Evolutionary conservation across 2,329 filamentous ascomycete species (phyloP).

Genomic region (Alternaria conjuncta): DNA sequence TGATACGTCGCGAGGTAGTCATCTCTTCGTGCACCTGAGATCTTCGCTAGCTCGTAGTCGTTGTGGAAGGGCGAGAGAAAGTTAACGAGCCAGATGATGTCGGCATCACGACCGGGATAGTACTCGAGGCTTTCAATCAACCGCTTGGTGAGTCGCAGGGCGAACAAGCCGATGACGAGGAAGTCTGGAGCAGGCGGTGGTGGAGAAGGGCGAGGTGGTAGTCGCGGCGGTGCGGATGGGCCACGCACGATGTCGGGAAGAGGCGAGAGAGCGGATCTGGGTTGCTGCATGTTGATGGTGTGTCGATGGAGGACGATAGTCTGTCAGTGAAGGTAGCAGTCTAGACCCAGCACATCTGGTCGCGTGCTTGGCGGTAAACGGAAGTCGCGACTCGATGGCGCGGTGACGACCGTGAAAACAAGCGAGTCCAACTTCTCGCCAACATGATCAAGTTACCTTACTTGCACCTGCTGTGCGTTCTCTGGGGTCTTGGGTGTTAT

Average conservation of each 20-base stretch:
- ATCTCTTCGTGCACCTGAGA: conserved; percentile 17
- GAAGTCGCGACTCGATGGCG: background rate
- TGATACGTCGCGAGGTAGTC: conserved; percentile 26
- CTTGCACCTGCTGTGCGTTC: background rate
- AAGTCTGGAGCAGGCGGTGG: conserved; percentile 11
- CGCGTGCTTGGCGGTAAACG: background rate
- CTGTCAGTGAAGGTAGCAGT: background rate
- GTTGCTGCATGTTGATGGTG: conserved; percentile 1
- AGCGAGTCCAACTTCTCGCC: too few species aligned
- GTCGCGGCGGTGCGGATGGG: background rate
- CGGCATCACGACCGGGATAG: conserved; percentile 18
- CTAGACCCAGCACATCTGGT: background rate
- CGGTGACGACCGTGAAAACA: background rate
- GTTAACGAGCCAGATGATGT: conserved; percentile 26
- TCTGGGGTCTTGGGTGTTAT: background rate
- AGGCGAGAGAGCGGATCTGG: background rate
- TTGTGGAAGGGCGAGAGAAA: conserved; percentile 24
- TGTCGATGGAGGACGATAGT: background rate
- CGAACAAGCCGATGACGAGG: conserved; percentile 35
- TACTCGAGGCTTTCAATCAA: conserved; percentile 22
- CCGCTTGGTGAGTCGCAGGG: conserved; percentile 24
- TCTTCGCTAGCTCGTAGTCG: conserved; percentile 24
- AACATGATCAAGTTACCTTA: background rate
- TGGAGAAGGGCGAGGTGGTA: background rate
- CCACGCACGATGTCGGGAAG: background rate